Conservation (phyloP, 441 rosid species). For the Viola pubescens region DNA sequence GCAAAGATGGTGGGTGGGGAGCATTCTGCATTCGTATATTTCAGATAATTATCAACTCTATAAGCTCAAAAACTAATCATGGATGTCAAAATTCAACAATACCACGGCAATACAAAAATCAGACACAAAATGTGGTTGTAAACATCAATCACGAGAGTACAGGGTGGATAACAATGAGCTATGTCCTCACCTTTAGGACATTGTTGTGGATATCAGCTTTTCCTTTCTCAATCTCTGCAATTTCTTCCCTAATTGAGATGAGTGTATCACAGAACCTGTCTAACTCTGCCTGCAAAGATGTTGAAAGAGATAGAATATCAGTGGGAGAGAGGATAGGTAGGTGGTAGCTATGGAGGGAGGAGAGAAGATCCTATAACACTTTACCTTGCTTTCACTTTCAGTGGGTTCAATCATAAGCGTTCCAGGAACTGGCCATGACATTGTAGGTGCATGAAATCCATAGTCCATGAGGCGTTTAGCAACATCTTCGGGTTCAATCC, state of each 20-base stretch:
- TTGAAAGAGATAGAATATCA: constrained; percentile 3
- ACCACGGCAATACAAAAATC: background rate
- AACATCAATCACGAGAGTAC: background rate
- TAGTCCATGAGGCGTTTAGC: constrained; percentile 95
- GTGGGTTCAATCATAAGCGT: constrained; percentile 98
- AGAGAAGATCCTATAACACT: background rate
- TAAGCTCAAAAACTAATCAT: constrained; percentile 4
- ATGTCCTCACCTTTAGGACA: constrained; percentile 64
- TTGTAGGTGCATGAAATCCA: constrained; percentile 94
- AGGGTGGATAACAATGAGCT: background rate
- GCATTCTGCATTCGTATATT: constrained; percentile 57
- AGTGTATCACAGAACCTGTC: constrained; percentile 93
- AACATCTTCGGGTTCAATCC: constrained; percentile 94
- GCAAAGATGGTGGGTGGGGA: constrained; percentile 92
- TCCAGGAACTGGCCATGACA: constrained; percentile 99
- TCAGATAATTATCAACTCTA: constrained; percentile 1
- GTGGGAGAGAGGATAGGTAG: constrained; percentile 2
- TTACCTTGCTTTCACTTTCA: constrained; percentile 99
- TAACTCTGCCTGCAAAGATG: constrained; percentile 68
- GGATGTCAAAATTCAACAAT: background rate
- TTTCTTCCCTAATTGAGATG: constrained; percentile 89
- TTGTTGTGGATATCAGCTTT: constrained; percentile 81
- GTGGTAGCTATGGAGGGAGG: constrained; percentile 2
- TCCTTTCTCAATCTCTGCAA: constrained; percentile 82
- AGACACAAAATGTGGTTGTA: constrained; percentile 1